Evolutionary conservation across 768 basidiomycete genomes (phyloP).

Genomic region (Suillus variegatus): DNA sequence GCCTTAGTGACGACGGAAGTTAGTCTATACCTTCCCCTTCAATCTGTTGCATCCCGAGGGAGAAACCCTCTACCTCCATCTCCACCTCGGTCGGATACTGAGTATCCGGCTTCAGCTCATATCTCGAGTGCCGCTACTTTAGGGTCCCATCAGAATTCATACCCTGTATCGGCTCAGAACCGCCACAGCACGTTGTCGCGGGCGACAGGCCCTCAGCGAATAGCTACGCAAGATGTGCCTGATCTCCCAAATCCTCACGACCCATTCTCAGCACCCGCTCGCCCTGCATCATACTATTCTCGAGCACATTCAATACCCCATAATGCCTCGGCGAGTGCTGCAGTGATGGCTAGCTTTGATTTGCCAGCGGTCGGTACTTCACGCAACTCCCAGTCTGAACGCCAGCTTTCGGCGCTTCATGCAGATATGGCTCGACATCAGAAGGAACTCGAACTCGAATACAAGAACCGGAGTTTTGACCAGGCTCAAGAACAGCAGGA

Average conservation of each 20-base stretch:
- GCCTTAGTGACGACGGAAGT: slow-evolving; percentile 2
- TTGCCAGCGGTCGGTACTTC: slow-evolving; percentile 78
- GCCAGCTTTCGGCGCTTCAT: slow-evolving; percentile 11
- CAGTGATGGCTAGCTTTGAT: slow-evolving; percentile 56
- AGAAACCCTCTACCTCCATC: not conserved
- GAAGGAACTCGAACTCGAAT: slow-evolving; percentile 13
- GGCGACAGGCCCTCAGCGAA: not conserved
- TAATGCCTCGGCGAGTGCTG: not conserved
- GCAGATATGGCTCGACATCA: slow-evolving; percentile 11
- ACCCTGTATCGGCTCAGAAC: slow-evolving; percentile 7
- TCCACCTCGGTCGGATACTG: not conserved
- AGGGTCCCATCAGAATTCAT: slow-evolving; percentile 2
- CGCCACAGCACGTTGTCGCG: slow-evolving; percentile 10
- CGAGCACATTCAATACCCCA: not conserved
- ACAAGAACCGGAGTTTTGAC: slow-evolving; percentile 8
- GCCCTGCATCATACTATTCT: slow-evolving; percentile 5
- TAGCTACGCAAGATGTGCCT: not conserved
- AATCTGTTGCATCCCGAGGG: not conserved
- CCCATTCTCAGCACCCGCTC: slow-evolving; percentile 10
- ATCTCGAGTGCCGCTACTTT: slow-evolving; percentile 1
- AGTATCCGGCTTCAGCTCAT: not conserved
- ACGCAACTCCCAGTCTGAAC: slow-evolving; percentile 15
- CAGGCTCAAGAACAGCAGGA: slow-evolving; percentile 4
- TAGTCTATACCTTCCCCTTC: slow-evolving; percentile 1
- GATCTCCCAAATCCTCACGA: slow-evolving; percentile 14